Evolutionary conservation across 1,139 yeast species (phyloP).

Genomic region (Blastobotrys capitulatus): DNA sequence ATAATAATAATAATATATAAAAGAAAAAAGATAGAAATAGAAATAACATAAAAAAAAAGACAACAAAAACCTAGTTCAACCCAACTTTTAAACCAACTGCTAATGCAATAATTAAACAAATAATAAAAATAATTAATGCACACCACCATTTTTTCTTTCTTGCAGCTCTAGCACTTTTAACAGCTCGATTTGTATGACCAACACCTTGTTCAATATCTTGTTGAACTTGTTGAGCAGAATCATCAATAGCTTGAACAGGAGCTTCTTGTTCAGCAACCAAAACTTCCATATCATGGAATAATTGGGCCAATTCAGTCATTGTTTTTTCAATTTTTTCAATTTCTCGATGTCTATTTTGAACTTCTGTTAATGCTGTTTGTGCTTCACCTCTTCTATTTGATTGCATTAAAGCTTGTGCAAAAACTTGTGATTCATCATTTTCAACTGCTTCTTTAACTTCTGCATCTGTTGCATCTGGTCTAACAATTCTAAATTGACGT

Average conservation of each 20-base stretch:
- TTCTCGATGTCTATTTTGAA: constrained; percentile 93
- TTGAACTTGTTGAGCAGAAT: constrained; percentile 78
- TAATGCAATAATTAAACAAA: constrained; percentile 64
- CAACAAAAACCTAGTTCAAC: too few relatives aligned
- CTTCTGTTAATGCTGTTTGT: constrained; percentile 90
- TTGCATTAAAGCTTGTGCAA: constrained; percentile 88
- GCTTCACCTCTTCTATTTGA: constrained; percentile 97
- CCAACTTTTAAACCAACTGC: constrained; percentile 29
- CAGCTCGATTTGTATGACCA: constrained; percentile 90
- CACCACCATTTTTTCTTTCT: constrained; percentile 93
- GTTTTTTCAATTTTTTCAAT: constrained; percentile 91
- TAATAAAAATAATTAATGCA: constrained; percentile 57
- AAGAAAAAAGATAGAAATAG: too few relatives aligned
- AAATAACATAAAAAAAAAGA: too few relatives aligned
- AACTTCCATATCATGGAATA: constrained; percentile 95
- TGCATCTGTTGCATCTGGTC: constrained; percentile 85
- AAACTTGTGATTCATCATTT: constrained; percentile 82
- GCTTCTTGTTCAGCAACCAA: constrained; percentile 95
- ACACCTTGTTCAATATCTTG: constrained; percentile 91
- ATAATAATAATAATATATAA: too few relatives aligned
- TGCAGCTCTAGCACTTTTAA: constrained; percentile 79
- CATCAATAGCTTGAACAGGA: constrained; percentile 75
- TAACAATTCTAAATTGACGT: constrained; percentile 87
- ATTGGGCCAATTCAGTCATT: constrained; percentile 91
- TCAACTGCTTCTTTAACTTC: constrained; percentile 82